Conservation (phyloP, 495 filamentous ascomycete genomes). For the Talaromyces trachyspermus region DNA sequence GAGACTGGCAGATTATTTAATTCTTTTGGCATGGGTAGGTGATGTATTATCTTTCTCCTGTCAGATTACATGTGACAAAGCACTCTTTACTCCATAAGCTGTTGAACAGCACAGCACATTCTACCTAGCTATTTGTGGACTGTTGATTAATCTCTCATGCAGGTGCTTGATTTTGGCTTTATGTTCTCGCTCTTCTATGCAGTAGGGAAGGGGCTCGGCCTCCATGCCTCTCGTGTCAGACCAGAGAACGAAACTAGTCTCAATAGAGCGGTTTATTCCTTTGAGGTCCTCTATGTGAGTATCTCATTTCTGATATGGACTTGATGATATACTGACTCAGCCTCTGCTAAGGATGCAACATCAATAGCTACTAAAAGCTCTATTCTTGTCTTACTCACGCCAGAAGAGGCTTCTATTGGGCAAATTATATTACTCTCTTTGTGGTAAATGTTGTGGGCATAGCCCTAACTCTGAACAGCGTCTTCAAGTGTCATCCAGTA, state of each 20-base stretch:
- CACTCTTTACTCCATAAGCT: no score
- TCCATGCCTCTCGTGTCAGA: conserved; percentile 60
- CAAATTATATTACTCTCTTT: conserved; percentile 48
- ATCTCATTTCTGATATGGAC: neutral
- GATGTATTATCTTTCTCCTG: no score
- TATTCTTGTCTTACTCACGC: conserved; percentile 82
- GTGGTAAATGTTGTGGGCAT: conserved; percentile 59
- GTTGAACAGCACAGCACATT: no score
- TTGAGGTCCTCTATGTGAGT: conserved; percentile 72
- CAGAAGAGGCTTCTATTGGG: no score
- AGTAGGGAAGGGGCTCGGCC: conserved; percentile 62
- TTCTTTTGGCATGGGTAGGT: neutral
- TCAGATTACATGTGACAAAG: no score
- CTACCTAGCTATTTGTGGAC: no score
- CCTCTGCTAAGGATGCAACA: conserved; percentile 64
- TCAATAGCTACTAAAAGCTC: conserved; percentile 72
- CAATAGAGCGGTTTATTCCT: conserved; percentile 67
- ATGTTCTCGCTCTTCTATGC: conserved; percentile 65
- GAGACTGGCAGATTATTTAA: neutral
- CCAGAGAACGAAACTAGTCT: conserved; percentile 38
- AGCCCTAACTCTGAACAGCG: conserved; percentile 62
- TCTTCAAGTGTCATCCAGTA: conserved; percentile 66
- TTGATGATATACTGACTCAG: conserved; percentile 4
- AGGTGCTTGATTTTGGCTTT: no score
- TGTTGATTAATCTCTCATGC: no score